phyloP scores from a whole-genome alignment of 179 eudicot species.

The Silene vulgaris region DNA sequence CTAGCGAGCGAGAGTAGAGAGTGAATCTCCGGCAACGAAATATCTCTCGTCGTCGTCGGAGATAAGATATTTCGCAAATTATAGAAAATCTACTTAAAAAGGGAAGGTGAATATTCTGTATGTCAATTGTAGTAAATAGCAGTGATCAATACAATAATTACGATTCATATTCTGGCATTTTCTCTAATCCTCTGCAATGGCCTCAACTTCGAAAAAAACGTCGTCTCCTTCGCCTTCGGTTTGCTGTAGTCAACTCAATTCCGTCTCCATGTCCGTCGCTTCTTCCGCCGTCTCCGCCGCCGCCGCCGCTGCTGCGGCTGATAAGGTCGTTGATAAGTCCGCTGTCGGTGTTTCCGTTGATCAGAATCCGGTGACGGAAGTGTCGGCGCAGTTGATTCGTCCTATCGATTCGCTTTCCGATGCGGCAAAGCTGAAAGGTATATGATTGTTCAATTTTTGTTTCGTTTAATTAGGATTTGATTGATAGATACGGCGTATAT shows the following conservation, averaged over 20 bases:
- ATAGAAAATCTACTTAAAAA: not conserved
- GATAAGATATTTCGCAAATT: not conserved
- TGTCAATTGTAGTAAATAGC: conserved; percentile 32
- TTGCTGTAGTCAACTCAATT: conserved; percentile 16
- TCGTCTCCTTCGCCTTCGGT: conserved; percentile 24
- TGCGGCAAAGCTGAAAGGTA: conserved; percentile 32
- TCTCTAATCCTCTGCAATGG: conserved; percentile 47
- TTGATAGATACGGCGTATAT: not conserved
- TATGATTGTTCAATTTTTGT: not conserved
- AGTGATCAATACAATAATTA: conserved; percentile 19
- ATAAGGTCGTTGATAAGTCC: not conserved
- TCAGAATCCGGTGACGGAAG: conserved; percentile 29
- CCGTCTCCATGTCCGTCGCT: conserved; percentile 21
- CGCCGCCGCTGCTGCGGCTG: not conserved
- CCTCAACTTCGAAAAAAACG: conserved; percentile 52
- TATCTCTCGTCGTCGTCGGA: not conserved
- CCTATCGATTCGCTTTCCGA: conserved; percentile 40
- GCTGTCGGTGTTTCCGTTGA: conserved; percentile 17
- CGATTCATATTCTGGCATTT: conserved; percentile 25
- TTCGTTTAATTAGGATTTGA: not conserved
- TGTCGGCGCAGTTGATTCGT: conserved; percentile 28
- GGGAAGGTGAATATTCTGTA: conserved; percentile 25
- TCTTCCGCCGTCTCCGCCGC: conserved; percentile 12
- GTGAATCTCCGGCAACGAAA: not conserved
- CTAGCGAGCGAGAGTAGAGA: not conserved